Evolutionary conservation across 495 filamentous ascomycete genomes (phyloP).

Genomic region (Hypoxylon fuscum): DNA sequence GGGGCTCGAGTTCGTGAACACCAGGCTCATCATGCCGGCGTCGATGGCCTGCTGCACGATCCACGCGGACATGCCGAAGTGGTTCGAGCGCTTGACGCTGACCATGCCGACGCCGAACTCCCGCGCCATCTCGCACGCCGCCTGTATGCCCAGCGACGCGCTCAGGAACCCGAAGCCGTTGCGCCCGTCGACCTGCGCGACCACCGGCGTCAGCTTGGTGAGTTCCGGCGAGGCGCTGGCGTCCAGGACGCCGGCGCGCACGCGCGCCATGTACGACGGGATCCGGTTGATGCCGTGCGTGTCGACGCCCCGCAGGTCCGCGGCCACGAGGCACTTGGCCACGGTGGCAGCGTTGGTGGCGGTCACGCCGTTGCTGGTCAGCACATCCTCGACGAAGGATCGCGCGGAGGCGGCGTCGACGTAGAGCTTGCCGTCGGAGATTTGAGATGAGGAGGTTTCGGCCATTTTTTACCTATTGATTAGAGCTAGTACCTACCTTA

Average conservation of each 20-base stretch:
- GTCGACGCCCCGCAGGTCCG: slow-evolving; percentile 81
- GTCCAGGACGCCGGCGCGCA: slow-evolving; percentile 71
- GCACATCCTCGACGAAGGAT: slow-evolving; percentile 32
- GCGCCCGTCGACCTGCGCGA: slow-evolving; percentile 70
- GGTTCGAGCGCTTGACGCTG: slow-evolving; percentile 76
- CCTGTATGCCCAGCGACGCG: slow-evolving; percentile 68
- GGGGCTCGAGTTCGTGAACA: slow-evolving; percentile 82
- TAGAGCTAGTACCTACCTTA: too few relatives aligned
- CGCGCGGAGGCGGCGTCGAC: slow-evolving; percentile 27
- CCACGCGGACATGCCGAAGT: slow-evolving; percentile 85
- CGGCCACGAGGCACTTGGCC: slow-evolving; percentile 70
- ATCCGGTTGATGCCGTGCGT: slow-evolving; percentile 81
- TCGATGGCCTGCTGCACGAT: slow-evolving; percentile 78
- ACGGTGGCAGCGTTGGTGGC: slow-evolving; percentile 64
- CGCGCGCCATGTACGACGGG: slow-evolving; percentile 76
- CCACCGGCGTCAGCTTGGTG: slow-evolving; percentile 69
- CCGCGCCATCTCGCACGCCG: slow-evolving; percentile 70
- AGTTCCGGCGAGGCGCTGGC: slow-evolving; percentile 65
- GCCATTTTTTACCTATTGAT: too few relatives aligned
- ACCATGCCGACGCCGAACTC: slow-evolving; percentile 77
- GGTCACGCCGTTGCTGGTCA: slow-evolving; percentile 62
- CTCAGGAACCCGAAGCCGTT: slow-evolving; percentile 81
- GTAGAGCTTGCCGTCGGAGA: slow-evolving; percentile 22
- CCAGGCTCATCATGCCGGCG: slow-evolving; percentile 75
- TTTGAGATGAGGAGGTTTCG: slow-evolving; percentile 18